These are phyloP conservation scores for Amphirosellinia nigrospora DNA, from an alignment of 495 filamentous ascomycete genomes.

Conservation along the genomic window DNA sequence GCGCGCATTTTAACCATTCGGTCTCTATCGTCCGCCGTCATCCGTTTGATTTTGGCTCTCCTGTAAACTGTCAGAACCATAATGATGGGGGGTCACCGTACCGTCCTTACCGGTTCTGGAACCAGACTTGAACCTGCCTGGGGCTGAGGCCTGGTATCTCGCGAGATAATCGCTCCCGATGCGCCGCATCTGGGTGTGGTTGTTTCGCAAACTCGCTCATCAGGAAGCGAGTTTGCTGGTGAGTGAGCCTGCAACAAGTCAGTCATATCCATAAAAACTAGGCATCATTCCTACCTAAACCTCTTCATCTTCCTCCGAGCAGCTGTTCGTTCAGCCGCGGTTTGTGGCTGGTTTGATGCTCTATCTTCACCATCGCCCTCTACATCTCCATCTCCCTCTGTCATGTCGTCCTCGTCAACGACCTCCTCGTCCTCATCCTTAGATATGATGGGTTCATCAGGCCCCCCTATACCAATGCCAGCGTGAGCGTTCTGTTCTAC, in stretches of 20 bases:
- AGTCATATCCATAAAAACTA: constrained; percentile 18
- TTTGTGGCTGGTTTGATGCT: constrained; percentile 56
- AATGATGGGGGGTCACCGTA: neutral
- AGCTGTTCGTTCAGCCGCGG: constrained; percentile 71
- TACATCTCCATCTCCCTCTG: constrained; percentile 53
- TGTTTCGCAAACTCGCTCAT: constrained; percentile 98
- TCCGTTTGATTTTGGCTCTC: constrained; percentile 91
- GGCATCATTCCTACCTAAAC: constrained; percentile 69
- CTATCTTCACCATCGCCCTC: constrained; percentile 54
- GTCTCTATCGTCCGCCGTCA: constrained; percentile 91
- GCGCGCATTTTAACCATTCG: constrained; percentile 93
- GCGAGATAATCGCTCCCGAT: constrained; percentile 85
- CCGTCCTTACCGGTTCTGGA: constrained; percentile 78
- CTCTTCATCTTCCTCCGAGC: constrained; percentile 95
- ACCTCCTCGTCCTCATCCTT: constrained; percentile 65
- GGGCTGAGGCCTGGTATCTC: constrained; percentile 94
- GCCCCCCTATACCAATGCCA: constrained; percentile 37
- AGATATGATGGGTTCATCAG: constrained; percentile 50
- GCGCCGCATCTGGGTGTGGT: constrained; percentile 91
- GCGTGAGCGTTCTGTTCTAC: constrained; percentile 44
- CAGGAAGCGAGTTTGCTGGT: constrained; percentile 94
- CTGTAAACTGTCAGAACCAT: constrained; percentile 55
- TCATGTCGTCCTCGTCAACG: constrained; percentile 56
- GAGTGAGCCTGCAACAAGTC: constrained; percentile 72
- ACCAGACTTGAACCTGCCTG: constrained; percentile 97